Conservation (phyloP, 2,329 filamentous ascomycete genomes). For the Cladosporium sp. region DNA sequence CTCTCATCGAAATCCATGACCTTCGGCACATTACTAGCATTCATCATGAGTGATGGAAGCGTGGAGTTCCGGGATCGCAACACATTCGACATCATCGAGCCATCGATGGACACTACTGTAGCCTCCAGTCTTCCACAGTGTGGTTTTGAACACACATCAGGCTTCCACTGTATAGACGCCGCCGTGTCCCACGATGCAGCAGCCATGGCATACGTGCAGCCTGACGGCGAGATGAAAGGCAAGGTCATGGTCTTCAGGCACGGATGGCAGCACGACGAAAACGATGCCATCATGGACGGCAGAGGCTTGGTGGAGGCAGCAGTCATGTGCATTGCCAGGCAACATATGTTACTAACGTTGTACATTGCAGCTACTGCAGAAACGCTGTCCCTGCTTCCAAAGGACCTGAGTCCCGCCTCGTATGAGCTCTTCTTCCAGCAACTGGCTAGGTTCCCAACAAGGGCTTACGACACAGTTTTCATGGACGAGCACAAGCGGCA, state of each 20-base stretch:
- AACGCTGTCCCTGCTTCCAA: conserved; percentile 45
- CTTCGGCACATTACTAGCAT: conserved; percentile 68
- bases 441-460: conserved; percentile 67
- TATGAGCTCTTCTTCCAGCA: conserved; percentile 64
- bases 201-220: conserved; percentile 45
- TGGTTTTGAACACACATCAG: conserved; percentile 71
- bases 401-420: conserved; percentile 54
- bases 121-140: conserved; percentile 73
- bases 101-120: conserved; percentile 62
- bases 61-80: conserved; percentile 77
- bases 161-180: conserved; percentile 54
- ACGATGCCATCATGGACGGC: conserved; percentile 29
- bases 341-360: conserved; percentile 38
- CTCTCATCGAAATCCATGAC: conserved; percentile 68
- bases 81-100: conserved; percentile 54
- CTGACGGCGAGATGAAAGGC: conserved; percentile 44
- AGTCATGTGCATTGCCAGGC: conserved; percentile 36
- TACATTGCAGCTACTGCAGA: conserved; percentile 52
- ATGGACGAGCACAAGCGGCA: conserved; percentile 65
- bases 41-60: conserved; percentile 77
- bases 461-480: conserved; percentile 78
- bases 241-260: conserved; percentile 31
- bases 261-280: conserved; percentile 33
- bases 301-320: conserved; percentile 32
- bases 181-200: conserved; percentile 52